Percentiles rank a stretch among this genome's conserved stretches.
phyloP scores from a whole-genome alignment of 2,329 filamentous ascomycete species.

The Colletotrichum sp. region DNA sequence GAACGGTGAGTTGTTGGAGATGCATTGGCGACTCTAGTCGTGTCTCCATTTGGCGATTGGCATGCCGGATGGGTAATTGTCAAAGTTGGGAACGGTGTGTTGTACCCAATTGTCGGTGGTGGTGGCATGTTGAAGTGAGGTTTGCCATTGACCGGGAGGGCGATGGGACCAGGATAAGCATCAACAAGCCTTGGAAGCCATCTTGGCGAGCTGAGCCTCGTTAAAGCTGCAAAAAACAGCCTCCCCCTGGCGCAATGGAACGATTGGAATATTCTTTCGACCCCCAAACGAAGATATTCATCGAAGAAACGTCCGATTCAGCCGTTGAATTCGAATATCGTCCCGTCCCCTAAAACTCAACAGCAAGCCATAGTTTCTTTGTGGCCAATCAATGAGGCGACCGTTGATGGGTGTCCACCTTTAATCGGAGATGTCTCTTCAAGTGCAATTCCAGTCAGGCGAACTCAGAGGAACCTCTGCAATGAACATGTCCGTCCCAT shows the following conservation, averaged over 20 bases:
- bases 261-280: not conserved
- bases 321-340: not conserved
- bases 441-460: no score
- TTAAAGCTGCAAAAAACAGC: not conserved
- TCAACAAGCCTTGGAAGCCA: not conserved
- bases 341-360: not conserved
- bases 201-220: not conserved
- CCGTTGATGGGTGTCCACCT: not conserved
- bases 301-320: not conserved
- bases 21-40: not conserved
- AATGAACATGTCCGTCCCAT: rapidly evolving
- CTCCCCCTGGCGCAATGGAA: not conserved
- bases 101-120: not conserved
- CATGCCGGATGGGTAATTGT: not conserved
- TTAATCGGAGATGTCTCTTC: no score
- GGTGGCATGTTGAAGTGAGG: not conserved
- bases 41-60: not conserved
- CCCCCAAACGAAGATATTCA: not conserved
- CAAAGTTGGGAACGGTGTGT: not conserved
- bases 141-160: not conserved
- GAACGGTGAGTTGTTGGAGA: not conserved
- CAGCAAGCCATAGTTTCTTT: not conserved
- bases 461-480: no score
- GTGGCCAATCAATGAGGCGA: not conserved
- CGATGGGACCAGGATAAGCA: not conserved